Base-by-base conservation (phyloP, 495 filamentous ascomycete species). In the Aspergillus sparsus region DNA sequence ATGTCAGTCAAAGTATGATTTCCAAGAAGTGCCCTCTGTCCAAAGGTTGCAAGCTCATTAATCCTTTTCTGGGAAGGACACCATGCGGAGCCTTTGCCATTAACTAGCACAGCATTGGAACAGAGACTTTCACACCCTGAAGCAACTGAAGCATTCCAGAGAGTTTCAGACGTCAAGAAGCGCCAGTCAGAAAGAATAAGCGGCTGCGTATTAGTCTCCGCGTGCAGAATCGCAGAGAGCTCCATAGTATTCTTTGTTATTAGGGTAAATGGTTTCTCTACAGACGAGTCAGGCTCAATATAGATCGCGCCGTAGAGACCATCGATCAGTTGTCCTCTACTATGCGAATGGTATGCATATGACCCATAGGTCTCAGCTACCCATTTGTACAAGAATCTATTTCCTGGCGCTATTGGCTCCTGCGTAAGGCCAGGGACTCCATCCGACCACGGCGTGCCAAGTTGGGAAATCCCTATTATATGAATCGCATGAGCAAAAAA, bases 171-270 rank as follows among this genome's bases (percentile, higher is more conserved):
- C 35, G 37, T 44, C 31, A 47, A 35, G 12, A 46, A 13, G 12
- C 53, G 53, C 79, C 80, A 85, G 57, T 87, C 85, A 4, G 82
- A 80, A 7, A 87, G 56, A 42, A 86, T 32, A 1, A 86, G 58
- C 0, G 79, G 79, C 12, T 71, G 58, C 5, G 79, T 75, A 27
- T 75, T 68, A 0, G 58, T 50, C 53, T 79, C 82, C 6, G 83
- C 83, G 0, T 67, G 47, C 8, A 70, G 55, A 60, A 87, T 81
- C 0, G 78, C 77, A 2, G 64, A 49, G 2, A 85, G 58, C 11
- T 77, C 68, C 6, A 58, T 55, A 3, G 61, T 15, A 51, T 79
- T 61, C n/a, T 66, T 71, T 2, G 76, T 68, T 53, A 86, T 82
- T 32, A 79, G 55, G 12, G 50, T 45, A 49, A 82, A 85, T 6